A percentile compares a stretch with the other conserved stretches of the same genome.
These are phyloP conservation scores for Cryptococcus hybrid DNA, from an alignment of 1,284 basidiomycete genomes.

Conservation along the genomic window DNA sequence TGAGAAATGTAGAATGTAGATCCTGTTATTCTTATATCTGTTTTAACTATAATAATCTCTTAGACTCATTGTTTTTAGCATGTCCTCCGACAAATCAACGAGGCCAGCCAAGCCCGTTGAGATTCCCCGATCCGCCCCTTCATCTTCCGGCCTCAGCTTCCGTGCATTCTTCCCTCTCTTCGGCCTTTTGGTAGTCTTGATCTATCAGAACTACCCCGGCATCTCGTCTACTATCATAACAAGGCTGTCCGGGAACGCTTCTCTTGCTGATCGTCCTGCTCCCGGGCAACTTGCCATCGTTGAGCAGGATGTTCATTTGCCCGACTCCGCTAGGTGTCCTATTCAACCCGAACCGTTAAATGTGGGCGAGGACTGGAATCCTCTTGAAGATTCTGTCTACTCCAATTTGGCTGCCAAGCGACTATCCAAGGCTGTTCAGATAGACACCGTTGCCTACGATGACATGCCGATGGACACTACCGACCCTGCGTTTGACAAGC, in stretches of 20 bases:
- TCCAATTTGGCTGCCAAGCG: conserved; percentile 35
- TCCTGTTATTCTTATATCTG: too few relatives aligned
- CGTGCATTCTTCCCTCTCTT: conserved; percentile 1
- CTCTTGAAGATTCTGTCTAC: conserved; percentile 30
- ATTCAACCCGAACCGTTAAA: conserved; percentile 30
- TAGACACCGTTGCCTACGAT: conserved; percentile 42
- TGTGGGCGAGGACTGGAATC: conserved; percentile 39
- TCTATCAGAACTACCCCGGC: not conserved
- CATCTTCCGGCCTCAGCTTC: too few relatives aligned
- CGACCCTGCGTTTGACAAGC: conserved; percentile 11
- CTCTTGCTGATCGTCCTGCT: not conserved
- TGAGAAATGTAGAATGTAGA: too few relatives aligned
- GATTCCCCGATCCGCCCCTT: too few relatives aligned
- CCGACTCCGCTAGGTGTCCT: conserved; percentile 30
- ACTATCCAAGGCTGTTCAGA: conserved; percentile 44
- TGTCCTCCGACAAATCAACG: too few relatives aligned
- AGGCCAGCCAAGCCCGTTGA: too few relatives aligned
- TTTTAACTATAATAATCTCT: too few relatives aligned
- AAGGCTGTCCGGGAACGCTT: not conserved
- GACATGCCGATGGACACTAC: conserved; percentile 18
- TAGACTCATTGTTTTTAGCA: too few relatives aligned
- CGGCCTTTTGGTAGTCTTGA: not conserved
- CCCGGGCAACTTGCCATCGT: too few relatives aligned
- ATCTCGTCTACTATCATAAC: not conserved
- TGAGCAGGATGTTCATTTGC: not conserved